phyloP scores from a whole-genome alignment of 176 grass and related monocot species.

The Oryza rufipogon region DNA sequence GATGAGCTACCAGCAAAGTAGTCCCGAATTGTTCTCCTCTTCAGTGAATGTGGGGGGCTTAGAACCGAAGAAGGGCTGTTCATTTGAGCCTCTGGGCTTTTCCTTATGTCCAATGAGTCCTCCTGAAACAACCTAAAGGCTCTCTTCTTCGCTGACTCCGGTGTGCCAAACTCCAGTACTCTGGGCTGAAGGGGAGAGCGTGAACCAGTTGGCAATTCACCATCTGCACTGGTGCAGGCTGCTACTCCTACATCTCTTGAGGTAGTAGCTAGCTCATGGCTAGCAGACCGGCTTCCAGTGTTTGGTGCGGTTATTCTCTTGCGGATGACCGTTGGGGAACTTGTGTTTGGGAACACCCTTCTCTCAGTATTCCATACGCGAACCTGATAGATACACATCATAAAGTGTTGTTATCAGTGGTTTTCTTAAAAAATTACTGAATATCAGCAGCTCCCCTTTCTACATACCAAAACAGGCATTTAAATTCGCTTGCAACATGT shows the following conservation, averaged over 20 bases:
- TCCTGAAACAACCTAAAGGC: conserved; percentile 56
- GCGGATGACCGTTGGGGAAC: conserved; percentile 62
- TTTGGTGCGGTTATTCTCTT: conserved; percentile 74
- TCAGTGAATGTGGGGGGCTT: conserved; percentile 76
- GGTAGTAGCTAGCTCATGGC: conserved; percentile 43
- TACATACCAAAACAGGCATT: neutral
- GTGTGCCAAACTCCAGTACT: conserved; percentile 70
- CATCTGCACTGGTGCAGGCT: conserved; percentile 32
- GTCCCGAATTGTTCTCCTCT: conserved; percentile 88
- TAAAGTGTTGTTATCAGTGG: conserved; percentile 28
- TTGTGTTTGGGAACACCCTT: conserved; percentile 51
- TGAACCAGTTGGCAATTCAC: conserved; percentile 17
- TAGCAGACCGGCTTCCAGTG: conserved; percentile 42
- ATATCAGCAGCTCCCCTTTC: neutral
- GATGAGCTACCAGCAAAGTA: conserved; percentile 68
- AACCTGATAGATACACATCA: conserved; percentile 56
- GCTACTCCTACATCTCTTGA: conserved; percentile 32
- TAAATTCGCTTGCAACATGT: neutral
- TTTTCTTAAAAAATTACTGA: neutral
- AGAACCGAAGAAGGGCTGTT: conserved; percentile 87
- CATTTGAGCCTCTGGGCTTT: conserved; percentile 48
- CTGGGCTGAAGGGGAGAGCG: conserved; percentile 58
- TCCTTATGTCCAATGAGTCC: conserved; percentile 42
- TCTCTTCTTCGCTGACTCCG: conserved; percentile 75
- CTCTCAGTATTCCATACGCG: conserved; percentile 80